These are phyloP conservation scores for Colletotrichum sidae DNA, from an alignment of 2,329 filamentous ascomycete genomes.

Conservation along the genomic window DNA sequence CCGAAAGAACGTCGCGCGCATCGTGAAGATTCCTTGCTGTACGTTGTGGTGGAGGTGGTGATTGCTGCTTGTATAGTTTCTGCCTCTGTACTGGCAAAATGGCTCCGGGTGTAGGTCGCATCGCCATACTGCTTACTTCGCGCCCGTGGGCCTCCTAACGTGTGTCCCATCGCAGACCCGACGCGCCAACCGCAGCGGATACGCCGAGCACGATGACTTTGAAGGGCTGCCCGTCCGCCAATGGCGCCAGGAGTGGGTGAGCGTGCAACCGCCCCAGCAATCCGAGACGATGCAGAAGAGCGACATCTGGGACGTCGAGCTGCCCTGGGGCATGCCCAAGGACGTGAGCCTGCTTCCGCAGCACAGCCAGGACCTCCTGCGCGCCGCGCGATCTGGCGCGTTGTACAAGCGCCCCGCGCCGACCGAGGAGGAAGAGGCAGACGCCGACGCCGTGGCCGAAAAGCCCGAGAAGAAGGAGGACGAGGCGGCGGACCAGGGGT, in stretches of 20 bases:
- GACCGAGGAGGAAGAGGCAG: constrained; percentile 68
- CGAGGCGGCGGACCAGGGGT: constrained; percentile 65
- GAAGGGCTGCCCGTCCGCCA: constrained; percentile 87
- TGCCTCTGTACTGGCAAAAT: constrained; percentile 40
- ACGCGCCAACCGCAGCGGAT: constrained; percentile 67
- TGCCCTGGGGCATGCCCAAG: constrained; percentile 84
- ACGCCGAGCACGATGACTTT: constrained; percentile 71
- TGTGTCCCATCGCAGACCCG: constrained; percentile 56
- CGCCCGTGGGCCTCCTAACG: constrained; percentile 41
- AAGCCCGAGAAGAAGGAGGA: constrained; percentile 74
- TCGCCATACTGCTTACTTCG: neutral
- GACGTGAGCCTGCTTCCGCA: constrained; percentile 82
- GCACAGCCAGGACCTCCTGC: constrained; percentile 85
- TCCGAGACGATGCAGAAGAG: constrained; percentile 73
- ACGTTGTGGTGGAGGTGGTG: too few species aligned
- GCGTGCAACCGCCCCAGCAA: constrained; percentile 73
- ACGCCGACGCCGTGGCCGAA: constrained; percentile 60
- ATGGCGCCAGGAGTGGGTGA: constrained; percentile 82
- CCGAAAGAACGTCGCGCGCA: constrained; percentile 8
- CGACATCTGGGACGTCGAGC: constrained; percentile 79
- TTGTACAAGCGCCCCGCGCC: constrained; percentile 79
- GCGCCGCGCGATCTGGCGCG: constrained; percentile 81
- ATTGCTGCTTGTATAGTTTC: constrained; percentile 1
- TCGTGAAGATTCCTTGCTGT: neutral
- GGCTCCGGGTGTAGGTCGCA: constrained; percentile 53